These are phyloP conservation scores for Akanthomyces lecanii DNA, from an alignment of 2,329 filamentous ascomycete species.

Conservation along the genomic window DNA sequence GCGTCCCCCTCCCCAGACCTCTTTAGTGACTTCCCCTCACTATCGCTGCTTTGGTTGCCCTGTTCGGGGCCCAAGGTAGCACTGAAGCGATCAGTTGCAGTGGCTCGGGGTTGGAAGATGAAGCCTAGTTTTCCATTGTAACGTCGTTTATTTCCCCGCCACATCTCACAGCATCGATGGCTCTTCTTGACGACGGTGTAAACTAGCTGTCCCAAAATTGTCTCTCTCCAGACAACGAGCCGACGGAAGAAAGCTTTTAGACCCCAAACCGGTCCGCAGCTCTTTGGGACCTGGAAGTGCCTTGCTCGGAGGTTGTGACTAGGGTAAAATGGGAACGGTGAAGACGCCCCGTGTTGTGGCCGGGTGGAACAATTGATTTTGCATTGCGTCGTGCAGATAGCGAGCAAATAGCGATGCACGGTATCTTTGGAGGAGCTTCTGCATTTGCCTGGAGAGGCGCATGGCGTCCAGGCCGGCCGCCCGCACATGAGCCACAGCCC, in stretches of 20 bases:
- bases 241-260: neutral
- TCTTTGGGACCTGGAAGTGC: neutral
- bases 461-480: neutral
- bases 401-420: neutral
- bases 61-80: neutral
- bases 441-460: neutral
- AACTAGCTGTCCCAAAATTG: neutral
- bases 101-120: neutral
- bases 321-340: neutral
- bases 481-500: neutral
- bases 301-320: neutral
- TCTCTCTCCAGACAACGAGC: neutral
- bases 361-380: neutral
- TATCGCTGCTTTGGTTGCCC: neutral
- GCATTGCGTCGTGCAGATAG: neutral
- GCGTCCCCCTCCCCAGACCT: neutral
- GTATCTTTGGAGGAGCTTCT: neutral
- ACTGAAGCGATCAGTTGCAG: neutral
- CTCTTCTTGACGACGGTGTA: neutral
- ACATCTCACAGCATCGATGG: neutral
- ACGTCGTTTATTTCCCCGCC: constrained; percentile 14
- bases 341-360: neutral
- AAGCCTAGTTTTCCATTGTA: constrained; percentile 2
- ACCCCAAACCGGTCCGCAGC: neutral
- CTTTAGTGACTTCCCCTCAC: neutral